These are phyloP conservation scores for Iberis pinnata DNA, from an alignment of 345 rosid genomes.

Conservation along the genomic window DNA sequence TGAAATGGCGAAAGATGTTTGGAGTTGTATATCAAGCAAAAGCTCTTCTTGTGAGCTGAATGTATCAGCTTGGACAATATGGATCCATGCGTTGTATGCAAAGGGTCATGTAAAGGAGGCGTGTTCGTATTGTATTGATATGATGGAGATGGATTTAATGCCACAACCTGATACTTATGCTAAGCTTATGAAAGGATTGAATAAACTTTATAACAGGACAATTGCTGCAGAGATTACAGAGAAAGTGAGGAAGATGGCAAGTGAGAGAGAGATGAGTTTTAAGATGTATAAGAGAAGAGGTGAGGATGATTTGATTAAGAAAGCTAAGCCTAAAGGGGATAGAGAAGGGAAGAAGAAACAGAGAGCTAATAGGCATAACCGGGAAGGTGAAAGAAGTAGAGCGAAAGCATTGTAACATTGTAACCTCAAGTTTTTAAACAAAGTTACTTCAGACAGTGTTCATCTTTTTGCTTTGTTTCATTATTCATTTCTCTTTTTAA, in stretches of 20 bases:
- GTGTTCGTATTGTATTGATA: conserved; percentile 75
- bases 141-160: conserved; percentile 86
- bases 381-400: conserved; percentile 19
- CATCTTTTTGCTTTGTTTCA: conserved; percentile 5
- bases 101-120: conserved; percentile 86
- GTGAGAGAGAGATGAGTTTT: conserved; percentile 63
- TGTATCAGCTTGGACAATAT: conserved; percentile 85
- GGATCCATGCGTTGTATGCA: conserved; percentile 80
- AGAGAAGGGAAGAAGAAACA: conserved; percentile 74
- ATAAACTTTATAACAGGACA: conserved; percentile 67
- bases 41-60: conserved; percentile 62
- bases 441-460: not conserved
- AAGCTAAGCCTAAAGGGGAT: conserved; percentile 38
- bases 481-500: conserved; percentile 11
- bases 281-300: conserved; percentile 86
- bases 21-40: conserved; percentile 61
- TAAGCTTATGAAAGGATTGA: conserved; percentile 80
- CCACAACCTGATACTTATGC: conserved; percentile 87
- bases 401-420: conserved; percentile 15
- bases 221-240: conserved; percentile 91
- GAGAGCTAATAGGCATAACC: conserved; percentile 29
- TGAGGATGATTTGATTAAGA: conserved; percentile 73
- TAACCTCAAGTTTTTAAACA: not conserved
- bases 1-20: conserved; percentile 77
- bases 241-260: conserved; percentile 91